Conservation (phyloP, 768 basidiomycete species). For the Tricholoma flavovirens region DNA sequence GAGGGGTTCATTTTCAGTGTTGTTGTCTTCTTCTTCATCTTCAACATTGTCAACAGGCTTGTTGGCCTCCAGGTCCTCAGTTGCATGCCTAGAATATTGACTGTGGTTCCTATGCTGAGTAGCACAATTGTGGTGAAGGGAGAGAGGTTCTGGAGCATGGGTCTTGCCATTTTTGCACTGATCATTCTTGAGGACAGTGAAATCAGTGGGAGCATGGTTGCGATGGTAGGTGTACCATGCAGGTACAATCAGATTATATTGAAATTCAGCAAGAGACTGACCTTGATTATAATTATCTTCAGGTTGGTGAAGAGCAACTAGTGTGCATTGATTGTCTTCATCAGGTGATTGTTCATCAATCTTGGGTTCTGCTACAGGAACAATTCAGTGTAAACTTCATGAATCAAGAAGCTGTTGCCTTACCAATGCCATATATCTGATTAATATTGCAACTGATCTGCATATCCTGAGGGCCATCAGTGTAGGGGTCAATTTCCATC, state of each 20-base stretch:
- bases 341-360: neutral
- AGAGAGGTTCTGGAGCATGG: too few species aligned
- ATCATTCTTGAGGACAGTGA: too few species aligned
- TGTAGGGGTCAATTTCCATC: neutral
- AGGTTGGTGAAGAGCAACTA: neutral
- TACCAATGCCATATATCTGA: neutral
- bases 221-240: too few species aligned
- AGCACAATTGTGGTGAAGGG: too few species aligned
- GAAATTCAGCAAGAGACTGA: neutral
- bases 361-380: neutral
- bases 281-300: neutral
- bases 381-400: neutral
- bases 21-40: too few species aligned
- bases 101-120: too few species aligned
- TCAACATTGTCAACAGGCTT: too few species aligned
- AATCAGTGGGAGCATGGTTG: too few species aligned
- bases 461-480: neutral
- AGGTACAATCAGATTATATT: too few species aligned
- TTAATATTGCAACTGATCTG: neutral
- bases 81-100: too few species aligned
- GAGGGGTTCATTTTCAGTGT: neutral
- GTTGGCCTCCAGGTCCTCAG: too few species aligned
- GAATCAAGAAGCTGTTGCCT: neutral
- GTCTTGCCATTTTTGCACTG: too few species aligned
- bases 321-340: neutral